phyloP scores from a whole-genome alignment of 352 stramenopile species.

The Phytopythium sindhum region DNA sequence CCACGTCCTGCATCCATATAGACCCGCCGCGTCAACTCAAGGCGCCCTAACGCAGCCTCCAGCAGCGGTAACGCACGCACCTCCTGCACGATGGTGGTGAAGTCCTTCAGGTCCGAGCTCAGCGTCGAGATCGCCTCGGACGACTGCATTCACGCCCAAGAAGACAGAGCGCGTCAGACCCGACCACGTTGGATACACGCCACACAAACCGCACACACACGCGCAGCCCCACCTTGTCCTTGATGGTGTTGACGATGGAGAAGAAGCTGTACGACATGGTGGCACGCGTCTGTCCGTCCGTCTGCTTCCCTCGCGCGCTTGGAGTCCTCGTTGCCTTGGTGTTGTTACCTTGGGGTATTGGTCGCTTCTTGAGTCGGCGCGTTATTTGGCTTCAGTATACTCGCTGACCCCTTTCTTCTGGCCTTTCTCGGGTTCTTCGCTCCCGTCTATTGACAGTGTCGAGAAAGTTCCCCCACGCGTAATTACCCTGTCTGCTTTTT shows the following conservation, averaged over 20 bases:
- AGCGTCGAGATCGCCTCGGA: conserved; percentile 71
- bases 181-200: not conserved
- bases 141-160: conserved; percentile 38
- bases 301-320: not conserved
- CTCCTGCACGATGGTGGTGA: conserved; percentile 64
- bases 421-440: too few species aligned
- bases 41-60: not conserved
- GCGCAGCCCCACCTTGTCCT: conserved; percentile 25
- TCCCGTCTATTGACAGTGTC: too few species aligned
- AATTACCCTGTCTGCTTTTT: not conserved
- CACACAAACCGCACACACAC: not conserved
- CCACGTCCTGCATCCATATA: conserved; percentile 29
- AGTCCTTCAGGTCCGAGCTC: conserved; percentile 70
- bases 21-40: not conserved
- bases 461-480: too few species aligned
- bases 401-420: too few species aligned
- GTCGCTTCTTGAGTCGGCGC: too few species aligned
- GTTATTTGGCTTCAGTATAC: not conserved
- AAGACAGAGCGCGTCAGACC: not conserved
- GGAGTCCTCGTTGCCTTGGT: not conserved
- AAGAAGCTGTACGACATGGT: conserved; percentile 51
- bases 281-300: not conserved
- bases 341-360: too few species aligned
- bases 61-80: conserved; percentile 1
- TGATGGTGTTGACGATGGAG: conserved; percentile 41